Base-by-base conservation (phyloP, 2,329 filamentous ascomycete genomes). In the Nemania sp. region DNA sequence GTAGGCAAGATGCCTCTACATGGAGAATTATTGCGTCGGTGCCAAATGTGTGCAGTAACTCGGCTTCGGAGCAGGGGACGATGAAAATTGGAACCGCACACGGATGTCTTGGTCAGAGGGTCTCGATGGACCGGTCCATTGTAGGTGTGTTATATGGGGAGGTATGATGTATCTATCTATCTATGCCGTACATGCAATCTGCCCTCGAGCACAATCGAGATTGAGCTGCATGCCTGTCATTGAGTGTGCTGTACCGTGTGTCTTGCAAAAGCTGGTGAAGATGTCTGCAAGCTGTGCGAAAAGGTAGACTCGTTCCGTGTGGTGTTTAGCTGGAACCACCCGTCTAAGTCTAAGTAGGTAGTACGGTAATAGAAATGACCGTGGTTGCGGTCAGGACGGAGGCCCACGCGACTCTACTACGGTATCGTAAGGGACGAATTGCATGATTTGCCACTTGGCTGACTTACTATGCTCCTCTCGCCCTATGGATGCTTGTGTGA, bases 391-490 rank as follows among this genome's bases (percentile, higher is more conserved):
- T 42, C 36, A 53, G 23, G 54, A 57, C 50, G 57, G 47, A 55
- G 51, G 51, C 51, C 54, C 53, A 54, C 54, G 57, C 47, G 31
- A 52, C 34, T 54, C 41, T 49, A 48, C 34, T 37, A 47, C 36
- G 36, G 53, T 59, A n/a, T n/a, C n/a, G n/a, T n/a, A n/a, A n/a
- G n/a, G 40, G 44, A 50, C 48, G 54, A 55, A 60, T 60, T 37
- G 50, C n/a, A n/a, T n/a, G 19, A 53, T 54, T 26, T 49, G 57
- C 50, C 53, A 57, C 49, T 42, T n/a, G 48, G 45, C 40, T 26
- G 17, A 26, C 53, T 54, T 50, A 54, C 53, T 52, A 28, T 49
- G 47, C 54, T 45, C 40, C 20, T 26, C 24, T 11, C 8, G n/a
- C n/a, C n/a, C n/a, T n/a, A n/a, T n/a, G n/a, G n/a, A 14, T 44